Percentiles rank a stretch among this genome's conserved stretches.
Evolutionary conservation across 2,329 filamentous ascomycete species (phyloP).

Genomic region (Penicillium sp.): DNA sequence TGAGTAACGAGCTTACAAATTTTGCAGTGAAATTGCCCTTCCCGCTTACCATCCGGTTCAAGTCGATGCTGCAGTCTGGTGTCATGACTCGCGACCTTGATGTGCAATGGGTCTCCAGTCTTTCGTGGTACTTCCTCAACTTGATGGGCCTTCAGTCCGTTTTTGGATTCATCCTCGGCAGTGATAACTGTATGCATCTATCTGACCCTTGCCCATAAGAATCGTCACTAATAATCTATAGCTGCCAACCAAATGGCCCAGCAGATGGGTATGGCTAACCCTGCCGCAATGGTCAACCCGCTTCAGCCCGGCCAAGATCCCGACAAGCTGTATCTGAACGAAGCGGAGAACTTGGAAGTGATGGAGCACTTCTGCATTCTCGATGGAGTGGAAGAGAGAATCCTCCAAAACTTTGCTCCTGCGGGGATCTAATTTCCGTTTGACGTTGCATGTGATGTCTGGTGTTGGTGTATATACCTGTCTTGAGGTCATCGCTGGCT

Average conservation of each 20-base stretch:
- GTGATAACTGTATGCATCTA: slow-evolving; percentile 76
- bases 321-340: slow-evolving; percentile 88
- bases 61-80: slow-evolving; percentile 97
- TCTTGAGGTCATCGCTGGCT: slow-evolving; percentile 6
- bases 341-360: slow-evolving; percentile 94
- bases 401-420: slow-evolving; percentile 57
- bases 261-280: slow-evolving; percentile 74
- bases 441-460: slow-evolving; percentile 1
- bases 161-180: slow-evolving; percentile 94
- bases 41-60: slow-evolving; percentile 97
- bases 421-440: slow-evolving; percentile 18
- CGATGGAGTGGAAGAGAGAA: slow-evolving; percentile 80
- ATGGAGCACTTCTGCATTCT: slow-evolving; percentile 91
- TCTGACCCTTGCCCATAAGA: not conserved
- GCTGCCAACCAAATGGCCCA: slow-evolving; percentile 89
- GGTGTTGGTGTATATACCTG: slow-evolving; percentile 13
- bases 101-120: slow-evolving; percentile 95
- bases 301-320: slow-evolving; percentile 92
- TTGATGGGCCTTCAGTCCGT: slow-evolving; percentile 95
- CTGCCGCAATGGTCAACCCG: slow-evolving; percentile 65
- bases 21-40: slow-evolving; percentile 86
- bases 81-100: slow-evolving; percentile 95
- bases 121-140: slow-evolving; percentile 98
- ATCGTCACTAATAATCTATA: slow-evolving; percentile 39
- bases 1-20: slow-evolving; percentile 9